A percentile compares a stretch with the other conserved stretches of the same genome.
phyloP scores from a whole-genome alignment of 179 eudicot species.

The Spergularia azorica region DNA sequence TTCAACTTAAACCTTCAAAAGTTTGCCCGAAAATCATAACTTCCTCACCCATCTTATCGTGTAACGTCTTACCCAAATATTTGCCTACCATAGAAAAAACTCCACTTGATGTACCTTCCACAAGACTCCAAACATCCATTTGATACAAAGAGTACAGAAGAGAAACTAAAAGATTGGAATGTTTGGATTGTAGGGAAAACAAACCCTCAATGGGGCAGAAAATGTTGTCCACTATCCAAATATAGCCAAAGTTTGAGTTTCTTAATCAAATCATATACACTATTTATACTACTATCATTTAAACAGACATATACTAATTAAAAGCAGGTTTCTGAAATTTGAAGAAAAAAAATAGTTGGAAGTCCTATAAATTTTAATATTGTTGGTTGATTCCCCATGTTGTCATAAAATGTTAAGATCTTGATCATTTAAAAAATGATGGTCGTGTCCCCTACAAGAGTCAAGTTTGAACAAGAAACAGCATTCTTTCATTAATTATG shows the following conservation, averaged over 20 bases:
- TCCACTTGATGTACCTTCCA: constrained; percentile 22
- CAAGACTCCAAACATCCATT: constrained; percentile 19
- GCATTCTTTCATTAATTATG: constrained; percentile 31
- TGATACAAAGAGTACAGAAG: constrained; percentile 14
- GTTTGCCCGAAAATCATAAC: too few relatives aligned
- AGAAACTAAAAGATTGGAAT: constrained; percentile 22
- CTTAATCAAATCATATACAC: constrained; percentile 20
- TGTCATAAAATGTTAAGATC: constrained; percentile 28
- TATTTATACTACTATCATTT: constrained; percentile 21
- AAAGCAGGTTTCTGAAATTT: constrained; percentile 10
- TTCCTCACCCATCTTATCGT: not conserved
- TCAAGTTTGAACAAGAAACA: constrained; percentile 35
- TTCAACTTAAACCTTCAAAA: too few relatives aligned
- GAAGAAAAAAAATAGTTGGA: not conserved
- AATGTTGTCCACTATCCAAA: constrained; percentile 28
- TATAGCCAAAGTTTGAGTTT: constrained; percentile 22
- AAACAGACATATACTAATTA: constrained; percentile 8
- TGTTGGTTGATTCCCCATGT: constrained; percentile 19
- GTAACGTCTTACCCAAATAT: not conserved
- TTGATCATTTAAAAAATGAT: constrained; percentile 26
- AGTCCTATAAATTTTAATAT: not conserved
- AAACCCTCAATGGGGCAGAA: constrained; percentile 25
- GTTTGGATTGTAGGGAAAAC: constrained; percentile 19
- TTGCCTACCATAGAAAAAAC: not conserved
- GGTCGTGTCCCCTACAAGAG: constrained; percentile 34